Evolutionary conservation across 805 yeast genomes (phyloP), one percentile per base, ranked within the genome.

Genomic region (Candida andamanensis): DNA sequence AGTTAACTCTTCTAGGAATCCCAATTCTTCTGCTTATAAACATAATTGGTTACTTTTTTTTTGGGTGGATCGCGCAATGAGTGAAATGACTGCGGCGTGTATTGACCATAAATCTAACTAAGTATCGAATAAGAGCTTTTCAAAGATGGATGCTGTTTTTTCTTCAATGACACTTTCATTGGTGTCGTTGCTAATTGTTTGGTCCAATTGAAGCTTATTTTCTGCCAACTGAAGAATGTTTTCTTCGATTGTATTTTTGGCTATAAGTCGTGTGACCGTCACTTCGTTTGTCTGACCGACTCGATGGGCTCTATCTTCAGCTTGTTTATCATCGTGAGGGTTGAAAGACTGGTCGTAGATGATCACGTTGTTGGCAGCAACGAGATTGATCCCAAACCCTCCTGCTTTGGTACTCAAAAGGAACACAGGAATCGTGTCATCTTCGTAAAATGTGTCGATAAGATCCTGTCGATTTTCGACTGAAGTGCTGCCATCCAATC

Each of bases 241-340:
- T 56, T 90, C 97, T 47, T 92, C 99, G 24, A 92, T 82, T 1
- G 95, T 78, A 35, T 76, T 69, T 41, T 69, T 72, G 7, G 83
- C 73, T 32, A 92, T 78, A 39, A 92, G 60, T 35, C 94, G 76
- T 24, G 75, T 71, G 12, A 94, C 95, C 32, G 67, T 63, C 14
- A 92, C 99, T 29, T 83, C 85, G 33, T 80, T 76, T 5, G 80
- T 76, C 60, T 90, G 97, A 1, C 98, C 98, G 16, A 92, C 96
- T 58, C 99, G 74, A 56, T 92, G 99, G 0, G 97, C 95, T 52
- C 99, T 76, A 57, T 92, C 99, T 54, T 94, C 97, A 2, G 99
- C 99, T 62, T 92, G 99, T 52, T 83, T 83, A 52, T 92, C 99
- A 55, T 92, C 98, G 56, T 92, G 98, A 0, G 99, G 99, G 52